phyloP scores from a whole-genome alignment of 768 basidiomycete genomes.

The Leucocoprinus birnbaumii region DNA sequence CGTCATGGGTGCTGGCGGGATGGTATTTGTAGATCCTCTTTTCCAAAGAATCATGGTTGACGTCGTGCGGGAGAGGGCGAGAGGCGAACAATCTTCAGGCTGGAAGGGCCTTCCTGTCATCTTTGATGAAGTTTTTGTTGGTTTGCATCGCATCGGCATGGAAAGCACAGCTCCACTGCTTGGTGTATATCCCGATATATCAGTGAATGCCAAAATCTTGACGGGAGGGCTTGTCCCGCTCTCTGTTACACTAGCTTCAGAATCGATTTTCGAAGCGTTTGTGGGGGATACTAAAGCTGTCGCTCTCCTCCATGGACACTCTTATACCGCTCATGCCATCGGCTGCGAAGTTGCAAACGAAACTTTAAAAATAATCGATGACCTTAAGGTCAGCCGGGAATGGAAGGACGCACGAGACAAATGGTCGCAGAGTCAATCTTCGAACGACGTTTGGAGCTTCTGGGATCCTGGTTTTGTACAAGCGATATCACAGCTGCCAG shows the following conservation, averaged over 20 bases:
- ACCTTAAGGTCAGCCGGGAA: constrained; percentile 38
- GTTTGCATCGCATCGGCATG: constrained; percentile 84
- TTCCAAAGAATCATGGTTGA: constrained; percentile 90
- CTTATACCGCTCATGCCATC: constrained; percentile 91
- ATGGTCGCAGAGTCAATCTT: constrained; percentile 43
- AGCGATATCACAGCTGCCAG: constrained; percentile 50
- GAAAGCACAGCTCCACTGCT: constrained; percentile 63
- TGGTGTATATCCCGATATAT: constrained; percentile 78
- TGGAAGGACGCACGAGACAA: constrained; percentile 59
- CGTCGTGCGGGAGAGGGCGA: constrained; percentile 53
- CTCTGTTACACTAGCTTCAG: constrained; percentile 78
- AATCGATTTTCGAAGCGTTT: constrained; percentile 81
- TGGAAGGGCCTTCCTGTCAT: constrained; percentile 85
- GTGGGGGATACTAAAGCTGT: constrained; percentile 71
- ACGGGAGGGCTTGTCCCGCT: constrained; percentile 92
- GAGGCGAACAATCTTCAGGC: constrained; percentile 24
- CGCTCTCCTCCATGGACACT: constrained; percentile 91
- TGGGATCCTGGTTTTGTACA: constrained; percentile 79
- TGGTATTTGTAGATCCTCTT: constrained; percentile 96
- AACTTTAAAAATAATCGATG: constrained; percentile 66
- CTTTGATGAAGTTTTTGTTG: constrained; percentile 95
- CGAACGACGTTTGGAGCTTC: constrained; percentile 69
- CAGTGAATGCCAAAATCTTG: constrained; percentile 89
- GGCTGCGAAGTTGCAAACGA: constrained; percentile 91
- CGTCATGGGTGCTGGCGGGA: constrained; percentile 93